phyloP scores from a whole-genome alignment of 1,139 yeast genomes.

The Candida gigantensis region DNA sequence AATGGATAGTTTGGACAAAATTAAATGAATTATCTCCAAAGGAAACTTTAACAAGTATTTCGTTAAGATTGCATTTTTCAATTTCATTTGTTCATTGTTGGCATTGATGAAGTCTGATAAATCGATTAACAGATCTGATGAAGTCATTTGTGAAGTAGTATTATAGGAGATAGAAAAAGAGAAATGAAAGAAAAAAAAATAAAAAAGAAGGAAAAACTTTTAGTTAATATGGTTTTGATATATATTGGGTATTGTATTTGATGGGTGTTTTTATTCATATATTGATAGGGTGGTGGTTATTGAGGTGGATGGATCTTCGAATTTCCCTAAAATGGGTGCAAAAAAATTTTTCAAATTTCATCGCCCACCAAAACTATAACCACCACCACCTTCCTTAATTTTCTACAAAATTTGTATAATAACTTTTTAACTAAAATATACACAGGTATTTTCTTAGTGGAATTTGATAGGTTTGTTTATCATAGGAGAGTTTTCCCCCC shows the following conservation, averaged over 20 bases:
- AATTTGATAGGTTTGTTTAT: no score
- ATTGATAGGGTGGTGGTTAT: no score
- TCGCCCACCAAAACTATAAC: no score
- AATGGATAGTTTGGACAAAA: neutral
- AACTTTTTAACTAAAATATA: no score
- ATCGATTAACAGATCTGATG: neutral
- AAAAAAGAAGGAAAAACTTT: neutral
- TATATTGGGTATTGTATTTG: no score
- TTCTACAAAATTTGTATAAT: neutral
- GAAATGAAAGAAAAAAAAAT: neutral
- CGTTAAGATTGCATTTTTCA: slow-evolving; percentile 1
- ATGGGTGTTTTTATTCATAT: no score
- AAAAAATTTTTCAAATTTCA: no score
- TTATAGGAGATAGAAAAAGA: neutral
- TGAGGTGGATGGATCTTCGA: slow-evolving; percentile 4
- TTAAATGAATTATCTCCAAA: neutral
- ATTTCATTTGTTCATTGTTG: neutral
- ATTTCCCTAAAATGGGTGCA: slow-evolving; percentile 7
- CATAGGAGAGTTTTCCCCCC: no score
- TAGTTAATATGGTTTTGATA: no score
- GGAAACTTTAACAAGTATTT: slow-evolving; percentile 1
- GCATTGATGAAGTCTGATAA: neutral
- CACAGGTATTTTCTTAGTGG: no score
- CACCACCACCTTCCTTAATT: neutral
- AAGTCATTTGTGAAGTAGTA: neutral